A percentile compares a stretch with the other conserved stretches of the same genome.
Conservation (phyloP, 345 rosid genomes). For the Theobroma cacao region DNA sequence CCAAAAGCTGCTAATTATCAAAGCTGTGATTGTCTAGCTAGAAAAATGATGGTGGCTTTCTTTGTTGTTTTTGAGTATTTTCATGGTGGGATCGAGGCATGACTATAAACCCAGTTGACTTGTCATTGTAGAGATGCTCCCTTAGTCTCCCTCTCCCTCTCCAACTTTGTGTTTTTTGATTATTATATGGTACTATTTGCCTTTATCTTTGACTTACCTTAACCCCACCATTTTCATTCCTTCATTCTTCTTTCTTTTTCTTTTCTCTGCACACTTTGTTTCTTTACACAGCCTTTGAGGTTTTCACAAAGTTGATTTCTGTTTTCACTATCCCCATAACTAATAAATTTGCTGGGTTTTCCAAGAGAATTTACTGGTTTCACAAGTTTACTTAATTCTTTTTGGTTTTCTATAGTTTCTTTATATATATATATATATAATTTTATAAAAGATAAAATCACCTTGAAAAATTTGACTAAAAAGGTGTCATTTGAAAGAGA, state of each 20-base stretch:
- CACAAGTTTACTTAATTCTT: neutral
- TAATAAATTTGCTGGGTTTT: neutral
- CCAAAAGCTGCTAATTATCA: constrained; percentile 6
- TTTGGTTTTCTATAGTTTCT: no score
- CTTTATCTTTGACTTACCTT: constrained; percentile 16
- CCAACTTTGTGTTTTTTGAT: neutral
- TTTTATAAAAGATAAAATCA: neutral
- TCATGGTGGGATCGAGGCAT: neutral
- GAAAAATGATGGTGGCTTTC: neutral
- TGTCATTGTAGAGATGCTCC: neutral
- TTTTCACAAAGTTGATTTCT: neutral
- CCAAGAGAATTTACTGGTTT: neutral
- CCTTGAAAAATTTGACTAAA: neutral
- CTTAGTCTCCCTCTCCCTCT: neutral
- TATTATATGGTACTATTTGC: neutral
- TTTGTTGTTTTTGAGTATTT: neutral
- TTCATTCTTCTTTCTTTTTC: neutral
- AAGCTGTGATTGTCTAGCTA: neutral
- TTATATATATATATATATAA: no score
- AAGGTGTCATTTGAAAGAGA: neutral
- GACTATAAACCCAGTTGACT: neutral
- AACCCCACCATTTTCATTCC: neutral
- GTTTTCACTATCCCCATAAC: neutral
- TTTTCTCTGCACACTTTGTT: neutral
- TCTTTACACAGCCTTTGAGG: constrained; percentile 5